Evolutionary conservation across 345 rosid species (phyloP), one percentile per base, ranked within the genome.

Genomic region (Carallia pectinifolia): DNA sequence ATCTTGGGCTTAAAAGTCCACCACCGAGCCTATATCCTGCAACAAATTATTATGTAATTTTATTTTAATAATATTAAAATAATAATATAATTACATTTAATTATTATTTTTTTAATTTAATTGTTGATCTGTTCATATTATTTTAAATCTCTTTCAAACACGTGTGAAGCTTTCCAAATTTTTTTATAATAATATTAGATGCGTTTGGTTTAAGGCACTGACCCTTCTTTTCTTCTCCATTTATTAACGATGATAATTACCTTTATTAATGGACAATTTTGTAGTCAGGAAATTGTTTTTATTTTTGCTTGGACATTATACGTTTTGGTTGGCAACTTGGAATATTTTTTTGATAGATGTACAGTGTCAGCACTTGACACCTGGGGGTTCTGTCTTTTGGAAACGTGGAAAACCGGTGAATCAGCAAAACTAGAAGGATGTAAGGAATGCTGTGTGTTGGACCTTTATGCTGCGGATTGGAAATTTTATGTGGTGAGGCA

Each of bases 1-100:
- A 75, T 80, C 86, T 59, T 58, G 16, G 58, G 74, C 58, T 48
- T 58, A 72, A 68, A 77, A 77, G 77, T 77, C 77, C 38, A 50
- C 80, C 27, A n/a, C 80, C 80, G 76, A 71, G 40, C 80, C 80
- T 71, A 47, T 33, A 5, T 67, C 77, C 62, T 30, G 31, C 40
- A 62, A 63, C 37, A 65, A 65, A 50, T 23, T 23, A 23, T 23
- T 23, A 23, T 0, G 23, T 23, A 23, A 23, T 23, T 23, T 23
- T 23, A 23, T 23, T 23, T 23, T 23, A 44, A 56, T 52, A 52
- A 33, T 33, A 33, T 33, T 2, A 4, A 33, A 33, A 33, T 33
- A 33, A 1, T 33, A 33, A 23, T 23, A 23, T 23, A 23, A 23
- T 23, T 23, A 23, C 0, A 23, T 23, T 23, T 23, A 23, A 23